Conservation (phyloP, 352 stramenopile genomes). For the Phytophthora rubi region DNA sequence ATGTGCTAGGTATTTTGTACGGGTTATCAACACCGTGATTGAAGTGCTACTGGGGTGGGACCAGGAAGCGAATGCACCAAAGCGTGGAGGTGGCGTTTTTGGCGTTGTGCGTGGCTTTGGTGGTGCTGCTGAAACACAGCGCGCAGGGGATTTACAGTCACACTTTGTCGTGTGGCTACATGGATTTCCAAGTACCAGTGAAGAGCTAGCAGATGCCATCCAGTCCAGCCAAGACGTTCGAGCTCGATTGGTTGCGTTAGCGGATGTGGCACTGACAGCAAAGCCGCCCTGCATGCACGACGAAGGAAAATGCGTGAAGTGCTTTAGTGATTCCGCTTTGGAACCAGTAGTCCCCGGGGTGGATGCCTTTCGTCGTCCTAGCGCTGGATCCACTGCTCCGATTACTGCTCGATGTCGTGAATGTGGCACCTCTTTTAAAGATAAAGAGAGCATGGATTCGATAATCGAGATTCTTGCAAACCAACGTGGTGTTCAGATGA, state of each 20-base stretch:
- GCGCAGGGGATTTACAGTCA: slow-evolving; percentile 32
- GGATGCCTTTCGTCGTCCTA: slow-evolving; percentile 12
- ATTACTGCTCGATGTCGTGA: not conserved
- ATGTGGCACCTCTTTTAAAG: not conserved
- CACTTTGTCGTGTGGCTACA: slow-evolving; percentile 38
- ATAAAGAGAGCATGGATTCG: slow-evolving; percentile 17
- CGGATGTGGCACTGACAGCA: not conserved
- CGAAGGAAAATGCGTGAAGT: not conserved
- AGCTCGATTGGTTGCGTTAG: not conserved
- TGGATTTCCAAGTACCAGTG: slow-evolving; percentile 25
- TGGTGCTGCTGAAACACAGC: slow-evolving; percentile 30
- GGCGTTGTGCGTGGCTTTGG: slow-evolving; percentile 34
- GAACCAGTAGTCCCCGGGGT: not conserved
- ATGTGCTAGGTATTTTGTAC: slow-evolving; percentile 34
- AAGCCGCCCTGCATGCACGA: not conserved
- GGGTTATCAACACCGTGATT: slow-evolving; percentile 29
- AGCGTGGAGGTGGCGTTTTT: slow-evolving; percentile 23
- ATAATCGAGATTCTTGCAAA: not conserved
- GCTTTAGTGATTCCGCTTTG: not conserved
- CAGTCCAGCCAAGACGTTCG: not conserved
- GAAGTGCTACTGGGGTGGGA: slow-evolving; percentile 26
- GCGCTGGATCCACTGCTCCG: not conserved
- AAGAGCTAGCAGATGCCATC: not conserved
- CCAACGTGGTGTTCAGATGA: not conserved
- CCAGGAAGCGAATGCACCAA: not conserved